Percentiles rank a stretch among this genome's conserved stretches.
Conservation (phyloP, 345 rosid genomes). For the Syzygium aqueum region DNA sequence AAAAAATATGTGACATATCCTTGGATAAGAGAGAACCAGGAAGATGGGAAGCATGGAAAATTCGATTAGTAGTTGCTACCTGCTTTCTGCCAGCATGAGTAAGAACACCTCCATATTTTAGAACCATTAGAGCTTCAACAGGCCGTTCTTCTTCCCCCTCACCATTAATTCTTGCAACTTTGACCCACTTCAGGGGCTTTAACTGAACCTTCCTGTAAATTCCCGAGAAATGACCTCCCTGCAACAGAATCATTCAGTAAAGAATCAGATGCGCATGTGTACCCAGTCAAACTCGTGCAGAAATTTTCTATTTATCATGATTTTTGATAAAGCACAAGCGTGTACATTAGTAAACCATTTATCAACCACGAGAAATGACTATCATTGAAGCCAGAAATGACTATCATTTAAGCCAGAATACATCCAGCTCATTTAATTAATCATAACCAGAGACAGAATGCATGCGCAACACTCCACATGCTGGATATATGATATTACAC, state of each 20-base stretch:
- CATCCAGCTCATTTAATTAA: background rate
- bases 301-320: background rate
- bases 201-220: constrained; percentile 98
- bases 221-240: constrained; percentile 99
- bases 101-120: constrained; percentile 98
- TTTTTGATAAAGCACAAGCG: background rate
- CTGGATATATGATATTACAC: background rate
- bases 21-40: background rate
- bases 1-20: background rate
- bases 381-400: background rate
- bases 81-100: constrained; percentile 99
- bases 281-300: background rate
- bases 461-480: background rate
- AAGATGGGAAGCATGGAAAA: background rate
- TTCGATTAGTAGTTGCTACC: constrained; percentile 24
- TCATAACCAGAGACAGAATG: background rate
- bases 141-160: constrained; percentile 98
- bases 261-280: background rate
- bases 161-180: constrained; percentile 54
- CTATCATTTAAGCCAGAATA: background rate
- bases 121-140: constrained; percentile 95
- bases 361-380: background rate
- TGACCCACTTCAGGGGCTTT: constrained; percentile 92
- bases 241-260: constrained; percentile 9
- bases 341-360: background rate